phyloP scores from a whole-genome alignment of 2,329 filamentous ascomycete species.

The Calonectria pteridis region DNA sequence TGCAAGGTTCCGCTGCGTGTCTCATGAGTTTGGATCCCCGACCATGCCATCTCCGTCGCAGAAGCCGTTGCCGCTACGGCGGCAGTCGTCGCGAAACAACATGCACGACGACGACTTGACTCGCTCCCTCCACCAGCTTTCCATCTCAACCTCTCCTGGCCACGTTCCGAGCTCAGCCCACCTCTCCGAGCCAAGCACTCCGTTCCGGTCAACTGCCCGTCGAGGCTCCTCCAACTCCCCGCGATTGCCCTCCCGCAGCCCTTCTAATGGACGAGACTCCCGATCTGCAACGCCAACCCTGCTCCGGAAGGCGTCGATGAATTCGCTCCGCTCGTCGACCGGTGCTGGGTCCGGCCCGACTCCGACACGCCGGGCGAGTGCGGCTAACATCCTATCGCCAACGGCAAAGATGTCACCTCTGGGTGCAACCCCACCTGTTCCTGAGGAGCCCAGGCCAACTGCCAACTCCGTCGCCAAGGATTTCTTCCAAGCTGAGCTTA shows the following conservation, averaged over 20 bases:
- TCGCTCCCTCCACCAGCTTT: slow-evolving; percentile 59
- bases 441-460: slow-evolving; percentile 58
- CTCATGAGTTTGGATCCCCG: slow-evolving; percentile 26
- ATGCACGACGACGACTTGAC: slow-evolving; percentile 51
- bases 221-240: slow-evolving; percentile 43
- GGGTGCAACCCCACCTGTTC: slow-evolving; percentile 40
- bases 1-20: slow-evolving; percentile 23
- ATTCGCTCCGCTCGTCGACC: slow-evolving; percentile 65
- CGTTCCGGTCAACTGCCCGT: slow-evolving; percentile 55
- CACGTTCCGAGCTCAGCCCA: slow-evolving; percentile 45
- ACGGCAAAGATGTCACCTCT: slow-evolving; percentile 53
- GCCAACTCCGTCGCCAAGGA: slow-evolving; percentile 71
- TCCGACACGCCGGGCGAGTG: slow-evolving; percentile 63
- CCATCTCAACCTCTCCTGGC: slow-evolving; percentile 52
- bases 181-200: slow-evolving; percentile 53
- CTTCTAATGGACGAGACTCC: slow-evolving; percentile 56
- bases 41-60: slow-evolving; percentile 47
- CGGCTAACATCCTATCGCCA: slow-evolving; percentile 59
- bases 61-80: slow-evolving; percentile 48
- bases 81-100: slow-evolving; percentile 50
- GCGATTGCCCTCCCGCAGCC: slow-evolving; percentile 57
- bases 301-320: slow-evolving; percentile 68
- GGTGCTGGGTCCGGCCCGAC: slow-evolving; percentile 53
- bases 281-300: slow-evolving; percentile 64
- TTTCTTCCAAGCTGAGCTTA: slow-evolving; percentile 78